Evolutionary conservation across 2,329 filamentous ascomycete genomes (phyloP), one percentile per base, ranked within the genome.

Genomic region (Tolypocladium tropicale): DNA sequence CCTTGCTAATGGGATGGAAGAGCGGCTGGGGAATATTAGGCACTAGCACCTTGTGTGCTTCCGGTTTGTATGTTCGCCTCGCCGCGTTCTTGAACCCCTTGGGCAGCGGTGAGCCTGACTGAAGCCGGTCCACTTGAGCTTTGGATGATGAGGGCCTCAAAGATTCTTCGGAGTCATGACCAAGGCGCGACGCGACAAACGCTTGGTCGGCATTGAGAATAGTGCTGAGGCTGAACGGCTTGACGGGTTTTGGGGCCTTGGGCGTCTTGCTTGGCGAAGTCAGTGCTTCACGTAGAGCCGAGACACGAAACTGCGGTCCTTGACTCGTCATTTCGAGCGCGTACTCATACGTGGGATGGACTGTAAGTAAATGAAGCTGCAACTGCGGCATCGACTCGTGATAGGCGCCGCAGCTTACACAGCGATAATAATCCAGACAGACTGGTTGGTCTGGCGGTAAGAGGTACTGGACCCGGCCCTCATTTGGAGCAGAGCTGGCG

Each of bases 1-100:
- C 74, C 63, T 81, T 82, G 68, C 78, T 83, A 12, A 83, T 72
- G 2, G 79, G 76, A 62, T 84, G 79, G 57, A 77, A 84, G n/a
- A 84, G 73, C 7, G 76, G 74, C 56, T 81, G 78, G 30, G 73
- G 75, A 10, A 74, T 79, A 5, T 74, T 65, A 9, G 80, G 80
- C 36, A 83, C 75, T 28, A 75, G 55, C 28, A 76, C 64, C 60
- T 70, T 73, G 18, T 25, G 53, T 2, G 34, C 56, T 49, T 56
- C 70, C 39, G 57, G 59, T 50, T 64, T 56, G 56, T 52, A 59
- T 30, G 16, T 25, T 52, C 56, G 56, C 55, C 52, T 52, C 53
- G 34, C 43, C 54, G 41, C 52, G 50, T 59, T 55, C 32, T 59
- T 60, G 21, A 58, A 46, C 16, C 58, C 52, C 52, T 57, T 63